Evolutionary conservation across 108 stramenopile species (phyloP), one percentile per base, ranked within the genome.

Genomic region (Bacterosira constricta): DNA sequence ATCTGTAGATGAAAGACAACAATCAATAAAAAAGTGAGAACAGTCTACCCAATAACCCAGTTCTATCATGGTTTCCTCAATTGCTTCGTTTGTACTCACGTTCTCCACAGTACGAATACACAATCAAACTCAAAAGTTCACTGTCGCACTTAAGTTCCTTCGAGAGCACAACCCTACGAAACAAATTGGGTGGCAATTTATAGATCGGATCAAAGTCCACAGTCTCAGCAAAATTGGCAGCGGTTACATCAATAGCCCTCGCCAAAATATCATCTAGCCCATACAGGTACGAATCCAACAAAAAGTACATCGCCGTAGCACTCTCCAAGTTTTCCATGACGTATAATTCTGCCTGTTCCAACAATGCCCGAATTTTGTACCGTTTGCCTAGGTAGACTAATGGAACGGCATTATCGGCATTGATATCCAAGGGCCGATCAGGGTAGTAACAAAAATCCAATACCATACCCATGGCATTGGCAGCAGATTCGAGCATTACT

Each of bases 101-200:
- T 56, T 79, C 78, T 4, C 65, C 70, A 51, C 78, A 79, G 57
- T 79, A 79, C 12, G 78, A 79, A 53, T 61, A 79, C 2, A 79
- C 78, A 55, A 79, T 63, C 66, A 79, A 66, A 67, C 78, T 79
- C 30, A 79, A 46, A 1, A 79, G 51, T 45, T 72, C 78, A 56
- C 70, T 66, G 29, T 79, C 78, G 35, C 78, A 79, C 20, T 70
- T 41, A 38, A 79, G 45, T 23, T 66, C 45, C 29, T 56, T 56
- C 55, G 55, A 56, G 50, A 44, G 23, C 51, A 76, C 50, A 25
- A 67, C 71, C 34, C 78, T 63, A 25, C 71, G 78, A 41, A 79
- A 71, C 36, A 79, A 50, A 15, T 67, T 41, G 18, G 69, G 55
- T 6, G 78, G 78, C 32, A 79, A 49, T 49, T 42, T 52, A 49